phyloP scores from a whole-genome alignment of 2,329 filamentous ascomycete species.

The Geosmithia morbida region DNA sequence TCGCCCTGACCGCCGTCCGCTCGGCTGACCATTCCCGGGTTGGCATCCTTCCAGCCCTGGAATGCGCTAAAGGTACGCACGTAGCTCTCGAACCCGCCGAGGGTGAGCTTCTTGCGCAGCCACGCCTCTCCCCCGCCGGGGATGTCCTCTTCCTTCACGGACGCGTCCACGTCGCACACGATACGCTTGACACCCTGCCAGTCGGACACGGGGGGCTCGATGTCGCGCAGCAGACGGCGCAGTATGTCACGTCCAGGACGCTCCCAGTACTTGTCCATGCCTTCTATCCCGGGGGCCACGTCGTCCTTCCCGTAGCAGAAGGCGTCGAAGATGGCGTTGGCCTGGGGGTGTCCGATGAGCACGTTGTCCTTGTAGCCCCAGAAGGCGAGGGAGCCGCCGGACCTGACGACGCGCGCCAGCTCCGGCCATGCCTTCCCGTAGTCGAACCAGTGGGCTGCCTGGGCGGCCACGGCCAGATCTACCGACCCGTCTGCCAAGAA shows the following conservation, averaged over 20 bases:
- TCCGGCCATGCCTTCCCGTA: conserved; percentile 38
- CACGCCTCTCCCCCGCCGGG: conserved; percentile 23
- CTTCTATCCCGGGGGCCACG: conserved; percentile 24
- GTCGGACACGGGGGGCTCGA: conserved; percentile 33
- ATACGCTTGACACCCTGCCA: conserved; percentile 38
- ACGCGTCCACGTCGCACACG: conserved; percentile 40
- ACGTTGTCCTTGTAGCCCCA: conserved; percentile 52
- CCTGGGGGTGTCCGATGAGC: conserved; percentile 32
- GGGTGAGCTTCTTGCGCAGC: conserved; percentile 35
- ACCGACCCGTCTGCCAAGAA: conserved; percentile 33
- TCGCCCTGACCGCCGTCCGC: conserved; percentile 42
- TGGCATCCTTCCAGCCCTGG: conserved; percentile 40
- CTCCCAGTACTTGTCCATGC: conserved; percentile 46
- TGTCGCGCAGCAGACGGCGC: conserved; percentile 31
- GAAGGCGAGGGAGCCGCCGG: conserved; percentile 45
- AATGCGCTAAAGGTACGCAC: conserved; percentile 45
- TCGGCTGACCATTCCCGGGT: conserved; percentile 32
- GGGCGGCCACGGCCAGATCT: conserved; percentile 35
- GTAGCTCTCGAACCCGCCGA: conserved; percentile 48
- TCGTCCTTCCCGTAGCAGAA: conserved; percentile 39
- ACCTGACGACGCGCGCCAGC: conserved; percentile 34
- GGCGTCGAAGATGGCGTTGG: conserved; percentile 33
- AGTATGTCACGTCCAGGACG: conserved; percentile 43
- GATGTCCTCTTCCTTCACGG: conserved; percentile 12
- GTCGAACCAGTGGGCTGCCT: conserved; percentile 56